Evolutionary conservation across 225 moss, liverwort and hornwort species (phyloP).

Genomic region (Antitrichia curtipendula): DNA sequence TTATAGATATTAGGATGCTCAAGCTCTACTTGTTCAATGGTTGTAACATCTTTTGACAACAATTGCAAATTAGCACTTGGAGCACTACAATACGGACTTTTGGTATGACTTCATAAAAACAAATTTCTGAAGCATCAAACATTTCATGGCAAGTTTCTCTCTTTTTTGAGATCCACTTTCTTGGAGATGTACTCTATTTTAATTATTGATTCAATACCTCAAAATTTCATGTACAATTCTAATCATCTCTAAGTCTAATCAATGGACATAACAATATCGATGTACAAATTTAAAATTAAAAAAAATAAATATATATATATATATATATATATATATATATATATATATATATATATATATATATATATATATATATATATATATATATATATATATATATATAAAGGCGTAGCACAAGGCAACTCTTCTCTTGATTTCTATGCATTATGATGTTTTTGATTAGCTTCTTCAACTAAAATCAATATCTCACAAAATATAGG

Average conservation of each 20-base stretch:
- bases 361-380: too few species aligned
- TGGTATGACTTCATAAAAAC: background rate
- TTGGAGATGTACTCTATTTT: background rate
- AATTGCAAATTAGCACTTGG: background rate
- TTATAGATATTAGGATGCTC: background rate
- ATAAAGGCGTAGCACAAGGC: too few species aligned
- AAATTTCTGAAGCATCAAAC: background rate
- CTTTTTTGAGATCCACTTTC: too few species aligned
- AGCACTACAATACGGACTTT: background rate
- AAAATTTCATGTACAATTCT: too few species aligned
- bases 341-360: too few species aligned
- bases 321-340: too few species aligned
- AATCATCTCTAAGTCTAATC: background rate
- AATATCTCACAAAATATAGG: background rate
- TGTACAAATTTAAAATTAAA: too few species aligned
- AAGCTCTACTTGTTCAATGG: background rate
- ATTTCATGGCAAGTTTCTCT: background rate
- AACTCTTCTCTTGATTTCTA: background rate
- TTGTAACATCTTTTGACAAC: background rate
- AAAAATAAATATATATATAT: too few species aligned
- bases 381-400: too few species aligned
- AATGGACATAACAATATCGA: background rate
- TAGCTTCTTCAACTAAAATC: fast-evolving
- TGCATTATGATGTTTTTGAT: too few species aligned
- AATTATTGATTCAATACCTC: background rate